Percentiles rank a stretch among this genome's conserved stretches.
These are phyloP conservation scores for Larix kaempferi DNA, from an alignment of 75 land plant species.

Conservation along the genomic window DNA sequence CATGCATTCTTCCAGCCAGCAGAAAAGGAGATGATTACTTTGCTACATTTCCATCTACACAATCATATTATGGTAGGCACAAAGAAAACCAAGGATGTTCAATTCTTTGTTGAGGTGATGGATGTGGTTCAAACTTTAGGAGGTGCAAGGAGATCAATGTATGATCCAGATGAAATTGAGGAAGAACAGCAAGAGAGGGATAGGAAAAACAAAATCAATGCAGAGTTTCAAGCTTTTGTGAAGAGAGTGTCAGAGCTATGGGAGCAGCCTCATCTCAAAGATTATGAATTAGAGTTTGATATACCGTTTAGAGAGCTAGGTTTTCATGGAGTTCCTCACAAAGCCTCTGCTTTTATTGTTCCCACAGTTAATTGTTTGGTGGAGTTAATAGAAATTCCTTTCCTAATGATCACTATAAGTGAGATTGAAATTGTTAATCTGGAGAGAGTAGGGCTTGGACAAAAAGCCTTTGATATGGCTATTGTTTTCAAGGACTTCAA, in stretches of 20 bases:
- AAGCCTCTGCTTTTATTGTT: slow-evolving; percentile 82
- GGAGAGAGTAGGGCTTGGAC: slow-evolving; percentile 93
- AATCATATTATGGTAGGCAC: slow-evolving; percentile 97
- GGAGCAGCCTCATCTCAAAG: slow-evolving; percentile 71
- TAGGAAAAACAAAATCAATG: slow-evolving; percentile 78
- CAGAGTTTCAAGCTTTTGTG: slow-evolving; percentile 82
- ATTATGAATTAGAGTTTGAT: slow-evolving; percentile 84
- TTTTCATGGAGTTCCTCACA: slow-evolving; percentile 92
- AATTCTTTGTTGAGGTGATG: slow-evolving; percentile 86
- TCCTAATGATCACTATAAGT: slow-evolving; percentile 72
- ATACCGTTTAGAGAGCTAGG: slow-evolving; percentile 91
- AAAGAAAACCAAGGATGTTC: slow-evolving; percentile 93
- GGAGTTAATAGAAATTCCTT: slow-evolving; percentile 67
- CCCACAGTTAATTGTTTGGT: slow-evolving; percentile 76
- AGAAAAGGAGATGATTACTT: slow-evolving; percentile 93
- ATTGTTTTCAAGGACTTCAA: slow-evolving; percentile 98
- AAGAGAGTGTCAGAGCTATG: slow-evolving; percentile 79
- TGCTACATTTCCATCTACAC: slow-evolving; percentile 87
- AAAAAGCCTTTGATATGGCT: slow-evolving; percentile 97
- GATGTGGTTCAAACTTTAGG: slow-evolving; percentile 89
- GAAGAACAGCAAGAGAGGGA: slow-evolving; percentile 95
- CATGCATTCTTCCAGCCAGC: slow-evolving; percentile 98
- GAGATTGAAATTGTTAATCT: slow-evolving; percentile 96
- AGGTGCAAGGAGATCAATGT: slow-evolving; percentile 73
- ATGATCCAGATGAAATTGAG: slow-evolving; percentile 93